Percentiles rank a stretch among this genome's conserved stretches.
These are phyloP conservation scores for Zygotorulaspora florentina DNA, from an alignment of 805 yeast species.

Conservation along the genomic window DNA sequence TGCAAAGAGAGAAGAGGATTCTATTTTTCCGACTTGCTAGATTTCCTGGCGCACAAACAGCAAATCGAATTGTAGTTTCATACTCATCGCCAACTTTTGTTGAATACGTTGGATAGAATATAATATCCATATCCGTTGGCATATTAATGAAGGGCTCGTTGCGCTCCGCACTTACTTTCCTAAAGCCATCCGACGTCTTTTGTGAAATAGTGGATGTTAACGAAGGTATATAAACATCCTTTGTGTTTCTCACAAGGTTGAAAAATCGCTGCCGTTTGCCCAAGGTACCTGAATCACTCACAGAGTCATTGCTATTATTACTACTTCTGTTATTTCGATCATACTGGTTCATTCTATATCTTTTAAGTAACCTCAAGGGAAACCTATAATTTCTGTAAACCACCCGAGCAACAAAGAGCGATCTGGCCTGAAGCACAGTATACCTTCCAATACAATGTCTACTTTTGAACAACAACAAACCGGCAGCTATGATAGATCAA, in stretches of 20 bases:
- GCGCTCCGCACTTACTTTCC: conserved; percentile 8
- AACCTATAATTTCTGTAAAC: conserved; percentile 13
- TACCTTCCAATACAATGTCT: conserved; percentile 1
- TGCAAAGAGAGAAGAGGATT: conserved; percentile 61
- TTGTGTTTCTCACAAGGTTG: conserved; percentile 51
- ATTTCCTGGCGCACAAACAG: conserved; percentile 62
- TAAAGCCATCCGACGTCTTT: conserved; percentile 44
- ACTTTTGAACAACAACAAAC: conserved; percentile 18
- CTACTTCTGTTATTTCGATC: conserved; percentile 7
- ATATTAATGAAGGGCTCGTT: conserved; percentile 31
- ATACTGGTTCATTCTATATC: conserved; percentile 9
- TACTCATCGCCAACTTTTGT: conserved; percentile 36
- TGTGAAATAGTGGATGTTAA: conserved; percentile 46
- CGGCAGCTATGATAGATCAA: conserved; percentile 15
- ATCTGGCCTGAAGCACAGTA: conserved; percentile 12
- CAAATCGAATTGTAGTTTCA: conserved; percentile 66
- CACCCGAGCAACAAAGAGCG: conserved; percentile 19
- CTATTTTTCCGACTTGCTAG: conserved; percentile 64
- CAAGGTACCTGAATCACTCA: conserved; percentile 3
- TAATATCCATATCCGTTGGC: conserved; percentile 57
- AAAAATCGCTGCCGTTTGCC: conserved; percentile 44
- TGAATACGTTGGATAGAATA: conserved; percentile 56
- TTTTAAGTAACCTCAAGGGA: conserved; percentile 10
- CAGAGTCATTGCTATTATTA: background rate
- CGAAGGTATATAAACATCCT: conserved; percentile 54